A percentile compares a stretch with the other conserved stretches of the same genome.
phyloP scores from a whole-genome alignment of 345 rosid species.

The Microcos paniculata region DNA sequence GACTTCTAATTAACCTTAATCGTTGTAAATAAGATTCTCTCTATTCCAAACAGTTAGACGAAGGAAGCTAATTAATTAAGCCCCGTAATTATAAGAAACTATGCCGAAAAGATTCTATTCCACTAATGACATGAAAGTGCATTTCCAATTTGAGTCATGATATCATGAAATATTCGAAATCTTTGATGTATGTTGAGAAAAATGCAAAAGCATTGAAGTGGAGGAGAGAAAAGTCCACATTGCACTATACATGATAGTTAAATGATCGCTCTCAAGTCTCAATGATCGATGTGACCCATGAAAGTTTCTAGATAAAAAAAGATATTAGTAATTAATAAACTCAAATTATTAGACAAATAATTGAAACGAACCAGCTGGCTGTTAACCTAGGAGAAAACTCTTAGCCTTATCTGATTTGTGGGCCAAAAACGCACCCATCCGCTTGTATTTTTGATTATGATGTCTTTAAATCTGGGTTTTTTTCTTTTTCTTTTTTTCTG shows the following conservation, averaged over 20 bases:
- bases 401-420: conserved; percentile 2
- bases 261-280: neutral
- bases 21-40: too few relatives aligned
- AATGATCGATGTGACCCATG: neutral
- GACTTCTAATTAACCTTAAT: too few relatives aligned
- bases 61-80: too few relatives aligned
- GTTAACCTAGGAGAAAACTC: conserved; percentile 1
- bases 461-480: neutral
- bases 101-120: too few relatives aligned
- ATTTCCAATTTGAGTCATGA: neutral
- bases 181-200: neutral
- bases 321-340: too few relatives aligned
- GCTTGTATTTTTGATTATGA: neutral
- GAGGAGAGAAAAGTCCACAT: neutral
- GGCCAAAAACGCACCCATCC: neutral
- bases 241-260: neutral
- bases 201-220: neutral
- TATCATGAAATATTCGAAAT: neutral
- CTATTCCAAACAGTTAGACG: too few relatives aligned
- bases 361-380: neutral
- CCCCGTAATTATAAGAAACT: too few relatives aligned
- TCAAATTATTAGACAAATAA: neutral
- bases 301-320: neutral
- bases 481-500: too few relatives aligned
- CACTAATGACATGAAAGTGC: neutral